These are phyloP conservation scores for Phytophthora syringae DNA, from an alignment of 352 stramenopile genomes.

Conservation along the genomic window DNA sequence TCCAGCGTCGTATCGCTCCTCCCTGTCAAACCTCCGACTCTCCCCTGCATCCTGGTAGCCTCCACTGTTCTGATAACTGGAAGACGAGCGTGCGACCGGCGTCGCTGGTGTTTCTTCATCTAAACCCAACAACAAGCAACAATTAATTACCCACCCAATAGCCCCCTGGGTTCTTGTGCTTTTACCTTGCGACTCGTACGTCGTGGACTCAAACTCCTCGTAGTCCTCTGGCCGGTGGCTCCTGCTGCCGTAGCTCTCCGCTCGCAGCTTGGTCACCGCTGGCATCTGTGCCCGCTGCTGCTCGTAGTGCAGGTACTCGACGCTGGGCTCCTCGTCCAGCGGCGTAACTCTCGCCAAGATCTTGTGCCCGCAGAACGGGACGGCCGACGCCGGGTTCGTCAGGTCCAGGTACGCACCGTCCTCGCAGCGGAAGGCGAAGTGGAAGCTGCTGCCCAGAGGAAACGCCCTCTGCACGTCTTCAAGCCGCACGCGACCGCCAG, in stretches of 20 bases:
- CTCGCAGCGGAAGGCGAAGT: constrained; percentile 83
- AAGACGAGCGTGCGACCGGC: constrained; percentile 22
- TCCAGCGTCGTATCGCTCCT: constrained; percentile 43
- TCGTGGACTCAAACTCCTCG: constrained; percentile 61
- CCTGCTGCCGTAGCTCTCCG: constrained; percentile 36
- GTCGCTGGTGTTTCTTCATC: constrained; percentile 40
- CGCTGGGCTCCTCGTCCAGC: constrained; percentile 51
- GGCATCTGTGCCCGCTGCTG: constrained; percentile 19
- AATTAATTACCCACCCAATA: constrained; percentile 8
- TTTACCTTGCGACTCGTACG: constrained; percentile 59
- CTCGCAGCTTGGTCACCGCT: constrained; percentile 16
- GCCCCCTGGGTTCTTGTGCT: neutral
- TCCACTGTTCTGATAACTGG: constrained; percentile 29
- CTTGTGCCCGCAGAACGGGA: constrained; percentile 72
- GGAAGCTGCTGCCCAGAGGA: constrained; percentile 67
- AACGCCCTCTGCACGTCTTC: constrained; percentile 73
- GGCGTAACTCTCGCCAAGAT: constrained; percentile 75
- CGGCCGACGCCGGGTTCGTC: constrained; percentile 66
- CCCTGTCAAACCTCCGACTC: constrained; percentile 21
- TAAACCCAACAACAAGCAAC: constrained; percentile 12
- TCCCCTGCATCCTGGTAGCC: constrained; percentile 29
- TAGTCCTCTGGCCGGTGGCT: constrained; percentile 49
- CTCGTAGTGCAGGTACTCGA: constrained; percentile 49
- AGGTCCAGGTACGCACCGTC: constrained; percentile 74
- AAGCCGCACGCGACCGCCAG: constrained; percentile 44